Evolutionary conservation across 2,329 filamentous ascomycete genomes (phyloP), one percentile per base, ranked within the genome.

Genomic region (Sarocladium strictum): DNA sequence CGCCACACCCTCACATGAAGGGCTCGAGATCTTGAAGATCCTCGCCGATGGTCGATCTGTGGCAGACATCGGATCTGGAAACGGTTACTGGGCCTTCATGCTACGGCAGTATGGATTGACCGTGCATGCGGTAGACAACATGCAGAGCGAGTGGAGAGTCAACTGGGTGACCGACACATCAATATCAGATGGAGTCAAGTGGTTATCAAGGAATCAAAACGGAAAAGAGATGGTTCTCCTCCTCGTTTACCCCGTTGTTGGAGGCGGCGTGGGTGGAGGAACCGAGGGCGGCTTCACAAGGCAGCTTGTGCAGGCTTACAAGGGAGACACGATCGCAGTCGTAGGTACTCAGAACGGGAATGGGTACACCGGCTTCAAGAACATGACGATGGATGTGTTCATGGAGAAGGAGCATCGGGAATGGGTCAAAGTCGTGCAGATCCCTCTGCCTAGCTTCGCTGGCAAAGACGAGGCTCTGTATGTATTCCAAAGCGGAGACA

Each of bases 381-480:
- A 78, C 59, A 71, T 78, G 67, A 83, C 78, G 23, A 81, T 89
- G 66, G 84, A 85, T 61, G 77, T 84, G 62, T 90, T 83, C 72
- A 83, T 90, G 71, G 77, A 69, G 57, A 70, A 66, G 49, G 79
- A 85, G 63, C 76, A 81, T 60, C 12, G 19, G 24, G 74, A 72
- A 1, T 90, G 84, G 79, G 74, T 76, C 51, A 78, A 80, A 66
- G 74, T 80, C 2, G 75, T 81, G 14, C 84, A 87, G 70, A 75
- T 90, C 58, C 78, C 86, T 3, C 66, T 91, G 63, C 86, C 86
- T 21, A 89, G 85, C 65, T 90, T 90, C 68, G 82, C 86, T 2
- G 87, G 84, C 26, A 90, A 90, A 67, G 87, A 91, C 61, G 87
- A 91, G 69, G 87, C 83, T 0, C 63, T 90, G 54, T 90, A 84